Evolutionary conservation across 495 filamentous ascomycete species (phyloP).

Genomic region (Talaromyces thailandensis): DNA sequence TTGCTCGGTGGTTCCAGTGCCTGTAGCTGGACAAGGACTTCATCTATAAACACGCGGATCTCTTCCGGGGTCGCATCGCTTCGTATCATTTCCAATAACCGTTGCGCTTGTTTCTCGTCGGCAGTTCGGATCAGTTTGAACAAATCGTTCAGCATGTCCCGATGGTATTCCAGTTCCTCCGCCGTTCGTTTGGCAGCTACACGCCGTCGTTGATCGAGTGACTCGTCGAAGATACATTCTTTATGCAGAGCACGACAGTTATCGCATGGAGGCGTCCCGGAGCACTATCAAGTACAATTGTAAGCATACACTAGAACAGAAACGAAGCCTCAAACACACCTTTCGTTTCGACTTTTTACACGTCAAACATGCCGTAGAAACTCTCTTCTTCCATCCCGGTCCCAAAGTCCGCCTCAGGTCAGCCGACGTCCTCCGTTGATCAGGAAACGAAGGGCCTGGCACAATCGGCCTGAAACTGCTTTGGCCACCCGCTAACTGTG

Average conservation of each 20-base stretch:
- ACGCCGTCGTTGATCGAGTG: slow-evolving; percentile 36
- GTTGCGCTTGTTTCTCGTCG: slow-evolving; percentile 18
- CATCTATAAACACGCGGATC: slow-evolving; percentile 26
- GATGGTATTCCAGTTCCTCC: slow-evolving; percentile 35
- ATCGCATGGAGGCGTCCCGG: slow-evolving; percentile 30
- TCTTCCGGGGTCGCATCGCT: slow-evolving; percentile 26
- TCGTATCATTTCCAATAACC: slow-evolving; percentile 29
- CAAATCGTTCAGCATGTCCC: slow-evolving; percentile 31
- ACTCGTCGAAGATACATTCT: slow-evolving; percentile 38
- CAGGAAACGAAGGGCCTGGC: slow-evolving; percentile 17
- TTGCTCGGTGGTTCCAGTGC: slow-evolving; percentile 2
- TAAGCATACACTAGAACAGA: not conserved
- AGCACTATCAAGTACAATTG: slow-evolving; percentile 21
- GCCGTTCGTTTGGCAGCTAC: slow-evolving; percentile 40
- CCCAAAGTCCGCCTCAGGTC: slow-evolving; percentile 12
- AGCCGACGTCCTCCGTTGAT: slow-evolving; percentile 11
- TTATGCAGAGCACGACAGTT: slow-evolving; percentile 33
- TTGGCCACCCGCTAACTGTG: slow-evolving; percentile 3
- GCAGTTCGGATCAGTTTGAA: slow-evolving; percentile 29
- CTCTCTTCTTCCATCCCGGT: slow-evolving; percentile 28
- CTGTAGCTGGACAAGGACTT: slow-evolving; percentile 18
- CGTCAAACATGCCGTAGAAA: slow-evolving; percentile 37
- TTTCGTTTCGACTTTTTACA: slow-evolving; percentile 43
- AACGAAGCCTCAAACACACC: slow-evolving; percentile 10
- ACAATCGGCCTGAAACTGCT: slow-evolving; percentile 18